Conservation (phyloP, 2,329 filamentous ascomycete species). For the Epichloe amarillans region DNA sequence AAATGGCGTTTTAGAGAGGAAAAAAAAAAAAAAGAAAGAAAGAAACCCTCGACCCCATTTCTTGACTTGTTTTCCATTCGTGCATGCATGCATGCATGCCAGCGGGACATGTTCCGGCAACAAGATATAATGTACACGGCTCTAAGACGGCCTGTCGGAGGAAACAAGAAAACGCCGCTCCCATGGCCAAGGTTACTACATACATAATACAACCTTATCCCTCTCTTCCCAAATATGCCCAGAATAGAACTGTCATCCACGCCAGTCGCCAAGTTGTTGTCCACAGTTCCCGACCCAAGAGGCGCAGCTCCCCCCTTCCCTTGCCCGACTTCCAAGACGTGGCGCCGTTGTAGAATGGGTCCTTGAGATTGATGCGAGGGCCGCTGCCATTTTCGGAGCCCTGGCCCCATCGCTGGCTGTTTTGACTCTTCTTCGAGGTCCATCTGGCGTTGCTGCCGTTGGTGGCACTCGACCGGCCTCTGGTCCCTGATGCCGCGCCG, state of each 20-base stretch:
- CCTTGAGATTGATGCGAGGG: conserved; percentile 41
- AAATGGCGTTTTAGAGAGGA: no score
- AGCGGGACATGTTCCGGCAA: no score
- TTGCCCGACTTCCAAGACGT: conserved; percentile 19
- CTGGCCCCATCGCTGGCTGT: conserved; percentile 28
- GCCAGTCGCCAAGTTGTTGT: conserved; percentile 48
- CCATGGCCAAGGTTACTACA: background rate
- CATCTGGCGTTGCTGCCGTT: conserved; percentile 11
- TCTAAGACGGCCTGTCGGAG: background rate
- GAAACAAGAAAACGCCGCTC: background rate
- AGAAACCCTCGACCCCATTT: no score
- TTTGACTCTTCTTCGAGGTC: conserved; percentile 15
- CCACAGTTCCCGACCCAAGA: conserved; percentile 47
- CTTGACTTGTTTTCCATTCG: no score
- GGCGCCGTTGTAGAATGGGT: conserved; percentile 23
- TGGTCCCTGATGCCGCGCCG: conserved; percentile 8
- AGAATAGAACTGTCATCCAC: conserved; percentile 50
- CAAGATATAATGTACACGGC: no score
- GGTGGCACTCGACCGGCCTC: conserved; percentile 10
- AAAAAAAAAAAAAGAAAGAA: fast-evolving
- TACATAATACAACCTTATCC: conserved; percentile 34
- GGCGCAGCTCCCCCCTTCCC: conserved; percentile 21
- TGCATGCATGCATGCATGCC: no score
- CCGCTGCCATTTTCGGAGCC: conserved; percentile 26
- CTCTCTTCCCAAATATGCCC: conserved; percentile 51